phyloP scores from a whole-genome alignment of 148 eudicot species.

The Rhododendron williamsianum region DNA sequence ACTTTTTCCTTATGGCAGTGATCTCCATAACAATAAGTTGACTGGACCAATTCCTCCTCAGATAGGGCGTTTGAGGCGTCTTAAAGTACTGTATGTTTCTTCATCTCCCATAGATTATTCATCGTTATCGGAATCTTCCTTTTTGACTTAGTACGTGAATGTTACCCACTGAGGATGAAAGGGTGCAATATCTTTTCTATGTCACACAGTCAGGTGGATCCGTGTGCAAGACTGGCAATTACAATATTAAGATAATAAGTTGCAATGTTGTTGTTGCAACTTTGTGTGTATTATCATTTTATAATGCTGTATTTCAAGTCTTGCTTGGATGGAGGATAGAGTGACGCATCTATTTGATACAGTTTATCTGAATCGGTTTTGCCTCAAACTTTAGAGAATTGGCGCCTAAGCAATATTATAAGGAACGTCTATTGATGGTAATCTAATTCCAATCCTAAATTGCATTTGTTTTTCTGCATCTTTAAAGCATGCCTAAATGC shows the following conservation, averaged over 20 bases:
- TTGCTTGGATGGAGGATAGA: not conserved
- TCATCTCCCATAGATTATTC: not conserved
- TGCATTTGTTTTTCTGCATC: not conserved
- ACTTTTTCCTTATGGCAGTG: slow-evolving; percentile 41
- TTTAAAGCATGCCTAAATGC: not conserved
- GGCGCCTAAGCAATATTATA: not conserved
- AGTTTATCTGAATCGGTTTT: not conserved
- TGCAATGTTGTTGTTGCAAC: not conserved
- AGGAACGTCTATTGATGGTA: not conserved
- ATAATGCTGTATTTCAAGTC: not conserved
- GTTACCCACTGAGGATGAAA: not conserved
- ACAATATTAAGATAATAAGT: not conserved
- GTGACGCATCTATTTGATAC: not conserved
- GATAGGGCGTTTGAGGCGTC: slow-evolving; percentile 71
- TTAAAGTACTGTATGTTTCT: slow-evolving; percentile 42
- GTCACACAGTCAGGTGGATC: not conserved
- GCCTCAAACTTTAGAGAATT: not conserved
- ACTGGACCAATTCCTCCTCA: slow-evolving; percentile 97
- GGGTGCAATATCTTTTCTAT: not conserved
- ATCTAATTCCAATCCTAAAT: not conserved
- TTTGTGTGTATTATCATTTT: not conserved
- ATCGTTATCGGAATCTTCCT: not conserved
- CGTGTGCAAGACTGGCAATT: not conserved
- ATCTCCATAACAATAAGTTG: slow-evolving; percentile 91
- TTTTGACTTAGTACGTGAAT: not conserved